Conservation (phyloP, 768 basidiomycete species). For the Leucosporidium yakuticum region DNA sequence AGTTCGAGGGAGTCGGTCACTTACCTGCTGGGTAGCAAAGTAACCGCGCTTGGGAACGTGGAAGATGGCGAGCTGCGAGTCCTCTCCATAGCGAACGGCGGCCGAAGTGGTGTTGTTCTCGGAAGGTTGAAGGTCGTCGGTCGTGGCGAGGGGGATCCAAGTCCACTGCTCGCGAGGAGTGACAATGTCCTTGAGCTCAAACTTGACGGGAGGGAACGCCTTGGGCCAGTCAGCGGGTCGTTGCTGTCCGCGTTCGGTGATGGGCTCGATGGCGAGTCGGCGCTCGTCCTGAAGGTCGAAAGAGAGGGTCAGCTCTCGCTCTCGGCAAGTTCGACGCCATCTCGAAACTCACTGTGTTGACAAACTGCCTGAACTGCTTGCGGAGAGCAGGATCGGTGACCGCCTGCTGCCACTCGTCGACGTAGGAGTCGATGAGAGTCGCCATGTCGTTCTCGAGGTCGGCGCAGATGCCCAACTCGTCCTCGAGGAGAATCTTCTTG, state of each 20-base stretch:
- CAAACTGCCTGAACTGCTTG: conserved; percentile 58
- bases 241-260: conserved; percentile 58
- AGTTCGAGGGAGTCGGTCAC: conserved; percentile 37
- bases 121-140: conserved; percentile 50
- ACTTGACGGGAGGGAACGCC: conserved; percentile 50
- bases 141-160: conserved; percentile 53
- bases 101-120: conserved; percentile 42
- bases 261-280: conserved; percentile 50
- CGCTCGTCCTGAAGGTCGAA: conserved; percentile 45
- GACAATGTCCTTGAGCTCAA: conserved; percentile 46
- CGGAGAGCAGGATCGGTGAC: conserved; percentile 52
- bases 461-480: conserved; percentile 64
- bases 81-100: conserved; percentile 59
- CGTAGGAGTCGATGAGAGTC: conserved; percentile 58
- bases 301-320: background rate
- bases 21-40: conserved; percentile 64
- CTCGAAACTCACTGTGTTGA: conserved; percentile 53
- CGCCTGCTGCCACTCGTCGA: conserved; percentile 64
- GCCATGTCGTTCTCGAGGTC: conserved; percentile 65
- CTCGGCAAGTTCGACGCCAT: background rate
- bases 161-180: conserved; percentile 54
- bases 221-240: conserved; percentile 68
- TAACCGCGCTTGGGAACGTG: conserved; percentile 56
- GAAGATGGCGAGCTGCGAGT: conserved; percentile 62
- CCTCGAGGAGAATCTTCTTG: conserved; percentile 59